Conservation (phyloP, 2,329 filamentous ascomycete genomes). For the Beauveria sp. region DNA sequence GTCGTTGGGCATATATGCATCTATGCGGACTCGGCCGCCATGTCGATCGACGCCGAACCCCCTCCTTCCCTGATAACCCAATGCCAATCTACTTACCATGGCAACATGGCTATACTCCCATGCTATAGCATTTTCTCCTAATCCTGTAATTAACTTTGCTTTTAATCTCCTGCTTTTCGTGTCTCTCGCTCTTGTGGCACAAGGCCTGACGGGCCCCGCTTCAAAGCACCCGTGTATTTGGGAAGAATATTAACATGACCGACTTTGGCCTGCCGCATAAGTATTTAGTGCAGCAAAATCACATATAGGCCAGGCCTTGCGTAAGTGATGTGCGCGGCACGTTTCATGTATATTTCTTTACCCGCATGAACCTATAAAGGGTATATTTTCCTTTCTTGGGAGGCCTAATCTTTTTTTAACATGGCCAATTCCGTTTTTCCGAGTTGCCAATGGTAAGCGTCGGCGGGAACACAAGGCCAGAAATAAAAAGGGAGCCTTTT, state of each 20-base stretch:
- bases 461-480: too few relatives aligned
- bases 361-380: neutral
- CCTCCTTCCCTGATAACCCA: neutral
- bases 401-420: neutral
- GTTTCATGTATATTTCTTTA: neutral
- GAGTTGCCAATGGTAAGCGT: too few relatives aligned
- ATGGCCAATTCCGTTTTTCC: neutral
- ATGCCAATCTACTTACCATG: too few relatives aligned
- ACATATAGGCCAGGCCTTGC: neutral
- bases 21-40: neutral
- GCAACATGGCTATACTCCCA: neutral
- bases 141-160: neutral
- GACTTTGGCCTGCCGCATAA: too few relatives aligned
- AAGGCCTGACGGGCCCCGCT: neutral
- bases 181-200: neutral
- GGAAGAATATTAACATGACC: neutral
- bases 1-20: neutral
- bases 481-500: too few relatives aligned
- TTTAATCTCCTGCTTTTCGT: too few relatives aligned
- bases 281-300: neutral
- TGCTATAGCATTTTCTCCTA: neutral
- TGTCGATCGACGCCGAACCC: neutral
- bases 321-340: neutral
- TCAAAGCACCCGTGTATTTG: neutral
- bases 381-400: neutral